A percentile compares a stretch with the other conserved stretches of the same genome.
phyloP scores from a whole-genome alignment of 2,329 filamentous ascomycete genomes.

The Lasiodiplodia sp. region DNA sequence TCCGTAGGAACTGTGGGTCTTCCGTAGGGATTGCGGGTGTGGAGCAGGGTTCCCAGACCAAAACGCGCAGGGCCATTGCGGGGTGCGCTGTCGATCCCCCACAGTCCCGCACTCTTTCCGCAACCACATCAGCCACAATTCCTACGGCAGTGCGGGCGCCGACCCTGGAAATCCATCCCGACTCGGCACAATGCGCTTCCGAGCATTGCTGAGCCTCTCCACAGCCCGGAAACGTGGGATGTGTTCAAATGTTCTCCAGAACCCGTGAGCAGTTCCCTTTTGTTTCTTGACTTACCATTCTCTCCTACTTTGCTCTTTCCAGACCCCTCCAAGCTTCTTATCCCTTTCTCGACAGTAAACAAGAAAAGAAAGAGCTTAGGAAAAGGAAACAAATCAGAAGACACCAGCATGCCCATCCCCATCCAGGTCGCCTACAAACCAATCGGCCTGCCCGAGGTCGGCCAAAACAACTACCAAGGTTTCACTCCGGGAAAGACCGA shows the following conservation, averaged over 20 bases:
- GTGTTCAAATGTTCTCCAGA: conserved; percentile 5
- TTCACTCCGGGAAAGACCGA: conserved; percentile 50
- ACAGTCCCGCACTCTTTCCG: conserved; percentile 15
- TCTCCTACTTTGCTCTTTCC: neutral
- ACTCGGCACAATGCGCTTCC: neutral
- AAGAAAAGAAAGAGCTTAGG: neutral
- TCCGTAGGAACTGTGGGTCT: conserved; percentile 2
- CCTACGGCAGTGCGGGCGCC: conserved; percentile 6
- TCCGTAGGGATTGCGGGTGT: conserved; percentile 6
- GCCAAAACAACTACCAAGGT: conserved; percentile 52
- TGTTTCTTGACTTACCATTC: neutral
- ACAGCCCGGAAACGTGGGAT: neutral
- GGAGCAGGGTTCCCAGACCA: neutral
- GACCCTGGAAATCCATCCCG: neutral
- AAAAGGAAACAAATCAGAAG: neutral
- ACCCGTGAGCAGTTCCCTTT: neutral
- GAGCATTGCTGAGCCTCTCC: neutral
- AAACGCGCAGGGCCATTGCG: neutral
- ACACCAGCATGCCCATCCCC: conserved; percentile 41
- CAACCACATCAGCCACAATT: conserved; percentile 23
- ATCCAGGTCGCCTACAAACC: conserved; percentile 41
- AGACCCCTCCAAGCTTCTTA: neutral
- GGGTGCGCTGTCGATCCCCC: conserved; percentile 11
- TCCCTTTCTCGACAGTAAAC: neutral
- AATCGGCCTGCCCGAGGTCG: conserved; percentile 46